Evolutionary conservation across 2,329 filamentous ascomycete genomes (phyloP).

Genomic region (Pezicula rhizophila): DNA sequence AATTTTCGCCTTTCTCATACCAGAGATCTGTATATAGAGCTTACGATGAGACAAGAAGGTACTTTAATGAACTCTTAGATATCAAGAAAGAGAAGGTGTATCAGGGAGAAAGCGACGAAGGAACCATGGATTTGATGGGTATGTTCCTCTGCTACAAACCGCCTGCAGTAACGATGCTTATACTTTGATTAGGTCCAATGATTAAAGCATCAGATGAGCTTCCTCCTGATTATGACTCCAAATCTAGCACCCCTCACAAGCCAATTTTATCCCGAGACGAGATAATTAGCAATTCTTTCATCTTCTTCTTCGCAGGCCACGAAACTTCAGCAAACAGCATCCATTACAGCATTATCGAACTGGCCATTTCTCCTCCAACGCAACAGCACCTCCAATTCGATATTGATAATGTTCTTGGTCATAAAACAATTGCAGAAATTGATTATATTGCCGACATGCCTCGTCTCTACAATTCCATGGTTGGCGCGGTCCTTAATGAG

Average conservation of each 20-base stretch:
- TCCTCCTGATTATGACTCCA: background rate
- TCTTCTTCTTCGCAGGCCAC: slow-evolving; percentile 20
- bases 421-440: slow-evolving; percentile 9
- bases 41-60: slow-evolving; percentile 41
- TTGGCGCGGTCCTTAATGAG: slow-evolving; percentile 37
- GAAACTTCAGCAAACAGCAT: slow-evolving; percentile 20
- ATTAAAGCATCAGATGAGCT: slow-evolving; percentile 13
- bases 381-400: slow-evolving; percentile 20
- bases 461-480: slow-evolving; percentile 20
- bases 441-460: slow-evolving; percentile 18
- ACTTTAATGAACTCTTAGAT: slow-evolving; percentile 45
- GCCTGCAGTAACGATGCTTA: background rate
- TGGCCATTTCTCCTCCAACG: slow-evolving; percentile 16
- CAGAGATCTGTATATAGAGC: slow-evolving; percentile 34
- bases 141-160: background rate
- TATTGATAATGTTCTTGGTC: slow-evolving; percentile 22
- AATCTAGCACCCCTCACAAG: background rate
- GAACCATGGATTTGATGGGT: slow-evolving; percentile 22
- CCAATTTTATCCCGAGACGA: slow-evolving; percentile 3
- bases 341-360: slow-evolving; percentile 19
- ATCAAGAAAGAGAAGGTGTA: slow-evolving; percentile 16
- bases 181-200: slow-evolving; percentile 11
- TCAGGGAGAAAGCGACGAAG: slow-evolving; percentile 14
- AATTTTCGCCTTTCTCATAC: slow-evolving; percentile 31
- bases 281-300: slow-evolving; percentile 19